phyloP scores from a whole-genome alignment of 75 land plant species.

The Sequoiadendron giganteum region DNA sequence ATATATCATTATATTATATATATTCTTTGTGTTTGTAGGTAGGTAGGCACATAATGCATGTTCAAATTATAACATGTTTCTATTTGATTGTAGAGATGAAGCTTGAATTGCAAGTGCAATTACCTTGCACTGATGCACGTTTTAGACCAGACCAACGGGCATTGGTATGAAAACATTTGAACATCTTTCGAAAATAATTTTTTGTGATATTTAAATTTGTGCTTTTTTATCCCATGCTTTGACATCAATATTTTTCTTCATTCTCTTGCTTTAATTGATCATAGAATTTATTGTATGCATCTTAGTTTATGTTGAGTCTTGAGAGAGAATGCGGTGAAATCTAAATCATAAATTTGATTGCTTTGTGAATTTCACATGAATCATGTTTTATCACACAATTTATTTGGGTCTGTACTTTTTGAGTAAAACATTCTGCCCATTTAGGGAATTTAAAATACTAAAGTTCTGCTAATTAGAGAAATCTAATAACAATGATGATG shows the following conservation, averaged over 20 bases:
- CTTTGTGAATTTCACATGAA: no score
- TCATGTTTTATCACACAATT: no score
- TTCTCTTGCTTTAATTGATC: neutral
- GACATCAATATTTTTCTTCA: neutral
- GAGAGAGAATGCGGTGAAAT: neutral
- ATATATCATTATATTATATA: no score
- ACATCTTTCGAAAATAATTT: neutral
- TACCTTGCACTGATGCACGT: constrained; percentile 49
- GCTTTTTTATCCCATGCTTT: neutral
- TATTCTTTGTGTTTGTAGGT: neutral
- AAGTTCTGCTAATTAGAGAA: no score
- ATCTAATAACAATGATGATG: no score
- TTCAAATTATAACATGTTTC: neutral
- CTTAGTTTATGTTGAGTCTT: neutral
- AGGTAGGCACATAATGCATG: neutral
- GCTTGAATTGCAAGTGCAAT: constrained; percentile 16
- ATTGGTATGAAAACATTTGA: constrained; percentile 23
- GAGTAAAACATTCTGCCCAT: no score
- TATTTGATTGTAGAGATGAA: constrained; percentile 34
- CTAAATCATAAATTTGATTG: no score
- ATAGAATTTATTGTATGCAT: neutral
- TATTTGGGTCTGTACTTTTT: no score
- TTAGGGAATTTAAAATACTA: no score
- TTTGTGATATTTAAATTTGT: neutral
- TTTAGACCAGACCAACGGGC: constrained; percentile 49